phyloP scores from a whole-genome alignment of 2,329 filamentous ascomycete genomes.

The Neofusicoccum kwambonambiense region DNA sequence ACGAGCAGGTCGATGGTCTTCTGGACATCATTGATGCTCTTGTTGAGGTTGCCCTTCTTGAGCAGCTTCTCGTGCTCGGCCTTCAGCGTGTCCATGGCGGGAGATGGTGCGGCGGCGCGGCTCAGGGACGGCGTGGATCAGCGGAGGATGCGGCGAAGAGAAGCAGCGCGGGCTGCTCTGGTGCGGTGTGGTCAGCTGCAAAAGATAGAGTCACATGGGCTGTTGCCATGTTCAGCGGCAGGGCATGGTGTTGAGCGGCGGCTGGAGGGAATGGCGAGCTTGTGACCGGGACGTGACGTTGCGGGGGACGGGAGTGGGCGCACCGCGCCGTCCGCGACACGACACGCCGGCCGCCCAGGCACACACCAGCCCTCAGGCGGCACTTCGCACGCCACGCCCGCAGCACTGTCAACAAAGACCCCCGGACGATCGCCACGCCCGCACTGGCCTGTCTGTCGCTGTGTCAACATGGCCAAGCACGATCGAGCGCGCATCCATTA shows the following conservation, averaged over 20 bases:
- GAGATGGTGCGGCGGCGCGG: background rate
- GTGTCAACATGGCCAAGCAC: background rate
- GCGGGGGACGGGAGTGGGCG: background rate
- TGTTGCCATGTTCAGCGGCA: conserved; percentile 18
- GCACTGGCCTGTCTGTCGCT: background rate
- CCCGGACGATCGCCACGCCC: conserved; percentile 5
- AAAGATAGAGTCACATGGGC: conserved; percentile 7
- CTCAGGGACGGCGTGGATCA: background rate
- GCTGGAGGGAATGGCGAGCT: conserved; percentile 12
- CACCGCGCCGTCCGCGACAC: background rate
- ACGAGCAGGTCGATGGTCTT: conserved; percentile 75
- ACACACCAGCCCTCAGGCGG: background rate
- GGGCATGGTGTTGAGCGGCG: conserved; percentile 8
- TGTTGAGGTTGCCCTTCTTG: conserved; percentile 65
- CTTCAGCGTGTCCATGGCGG: conserved; percentile 63
- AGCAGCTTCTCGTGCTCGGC: conserved; percentile 73
- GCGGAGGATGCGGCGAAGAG: background rate
- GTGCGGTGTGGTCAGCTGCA: background rate
- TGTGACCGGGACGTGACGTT: conserved; percentile 18
- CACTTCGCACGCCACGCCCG: background rate
- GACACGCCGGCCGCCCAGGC: background rate
- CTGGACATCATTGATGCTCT: conserved; percentile 77
- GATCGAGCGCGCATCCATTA: background rate
- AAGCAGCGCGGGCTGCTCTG: background rate
- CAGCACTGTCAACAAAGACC: background rate